These are phyloP conservation scores for Daldinia sp. DNA, from an alignment of 2,329 filamentous ascomycete species.

Conservation along the genomic window DNA sequence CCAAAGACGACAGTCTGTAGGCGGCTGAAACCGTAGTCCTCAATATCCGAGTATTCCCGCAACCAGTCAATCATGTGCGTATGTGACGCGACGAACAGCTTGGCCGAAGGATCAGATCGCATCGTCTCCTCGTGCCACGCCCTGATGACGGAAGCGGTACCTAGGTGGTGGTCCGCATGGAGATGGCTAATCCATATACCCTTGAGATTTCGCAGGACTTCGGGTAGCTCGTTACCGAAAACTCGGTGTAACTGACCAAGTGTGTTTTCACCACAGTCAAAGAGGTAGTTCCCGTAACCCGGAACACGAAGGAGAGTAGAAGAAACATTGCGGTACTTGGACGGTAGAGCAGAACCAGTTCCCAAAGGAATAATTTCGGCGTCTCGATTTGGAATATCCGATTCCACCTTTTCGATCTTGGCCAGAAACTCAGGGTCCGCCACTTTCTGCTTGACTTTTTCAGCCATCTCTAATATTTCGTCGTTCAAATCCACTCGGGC, in stretches of 20 bases:
- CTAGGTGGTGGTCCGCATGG: slow-evolving; percentile 96
- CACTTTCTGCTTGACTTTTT: slow-evolving; percentile 56
- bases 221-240: slow-evolving; percentile 73
- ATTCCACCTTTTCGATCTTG: slow-evolving; percentile 62
- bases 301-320: slow-evolving; percentile 87
- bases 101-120: slow-evolving; percentile 51
- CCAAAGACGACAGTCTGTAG: slow-evolving; percentile 47
- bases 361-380: slow-evolving; percentile 88
- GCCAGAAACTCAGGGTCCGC: slow-evolving; percentile 45
- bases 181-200: slow-evolving; percentile 94
- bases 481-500: slow-evolving; percentile 57
- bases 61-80: slow-evolving; percentile 80
- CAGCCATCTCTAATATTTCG: slow-evolving; percentile 65
- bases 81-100: slow-evolving; percentile 77
- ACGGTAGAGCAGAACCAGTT: slow-evolving; percentile 90
- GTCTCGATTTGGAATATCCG: slow-evolving; percentile 78
- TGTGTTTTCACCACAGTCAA: slow-evolving; percentile 94
- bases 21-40: slow-evolving; percentile 77
- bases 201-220: slow-evolving; percentile 82
- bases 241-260: slow-evolving; percentile 86
- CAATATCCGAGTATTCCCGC: slow-evolving; percentile 80
- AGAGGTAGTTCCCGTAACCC: slow-evolving; percentile 85
- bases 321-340: slow-evolving; percentile 95
- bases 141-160: slow-evolving; percentile 81
- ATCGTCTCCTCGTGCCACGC: slow-evolving; percentile 77